These are phyloP conservation scores for Cercophora samala DNA, from an alignment of 495 filamentous ascomycete genomes.

Conservation along the genomic window DNA sequence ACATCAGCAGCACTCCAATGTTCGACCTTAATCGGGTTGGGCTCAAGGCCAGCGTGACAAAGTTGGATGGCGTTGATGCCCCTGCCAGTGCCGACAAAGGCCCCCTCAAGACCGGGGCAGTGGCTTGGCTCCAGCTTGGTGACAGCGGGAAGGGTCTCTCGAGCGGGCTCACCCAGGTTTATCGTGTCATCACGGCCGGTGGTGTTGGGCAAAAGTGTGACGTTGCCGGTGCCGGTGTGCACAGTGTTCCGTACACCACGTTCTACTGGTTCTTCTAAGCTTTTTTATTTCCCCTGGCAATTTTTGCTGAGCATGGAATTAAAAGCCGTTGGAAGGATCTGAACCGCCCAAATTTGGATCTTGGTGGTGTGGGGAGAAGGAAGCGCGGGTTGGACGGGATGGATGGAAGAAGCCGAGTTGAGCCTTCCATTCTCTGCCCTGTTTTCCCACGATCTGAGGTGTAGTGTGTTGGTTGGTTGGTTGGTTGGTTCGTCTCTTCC, in stretches of 20 bases:
- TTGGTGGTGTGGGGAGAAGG: not conserved
- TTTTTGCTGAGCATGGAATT: too few relatives aligned
- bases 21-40: conserved; percentile 51
- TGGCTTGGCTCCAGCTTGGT: conserved; percentile 62
- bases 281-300: too few relatives aligned
- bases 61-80: conserved; percentile 50
- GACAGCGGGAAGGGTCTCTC: conserved; percentile 43
- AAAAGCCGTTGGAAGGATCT: not conserved
- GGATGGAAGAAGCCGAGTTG: conserved; percentile 3
- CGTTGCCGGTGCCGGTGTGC: conserved; percentile 34
- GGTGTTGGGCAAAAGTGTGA: conserved; percentile 53
- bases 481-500: not conserved
- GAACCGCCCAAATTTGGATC: not conserved
- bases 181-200: conserved; percentile 66
- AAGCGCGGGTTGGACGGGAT: not conserved
- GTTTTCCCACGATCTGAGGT: not conserved
- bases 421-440: not conserved
- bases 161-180: conserved; percentile 53
- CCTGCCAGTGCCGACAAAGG: conserved; percentile 48
- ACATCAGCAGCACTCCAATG: conserved; percentile 45
- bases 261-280: conserved; percentile 66
- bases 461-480: too few relatives aligned
- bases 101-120: conserved; percentile 47
- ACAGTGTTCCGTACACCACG: conserved; percentile 61
- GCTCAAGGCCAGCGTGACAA: conserved; percentile 41